Evolutionary conservation across 2,329 filamentous ascomycete genomes (phyloP).

Genomic region (Trichoderma citrinoviride): DNA sequence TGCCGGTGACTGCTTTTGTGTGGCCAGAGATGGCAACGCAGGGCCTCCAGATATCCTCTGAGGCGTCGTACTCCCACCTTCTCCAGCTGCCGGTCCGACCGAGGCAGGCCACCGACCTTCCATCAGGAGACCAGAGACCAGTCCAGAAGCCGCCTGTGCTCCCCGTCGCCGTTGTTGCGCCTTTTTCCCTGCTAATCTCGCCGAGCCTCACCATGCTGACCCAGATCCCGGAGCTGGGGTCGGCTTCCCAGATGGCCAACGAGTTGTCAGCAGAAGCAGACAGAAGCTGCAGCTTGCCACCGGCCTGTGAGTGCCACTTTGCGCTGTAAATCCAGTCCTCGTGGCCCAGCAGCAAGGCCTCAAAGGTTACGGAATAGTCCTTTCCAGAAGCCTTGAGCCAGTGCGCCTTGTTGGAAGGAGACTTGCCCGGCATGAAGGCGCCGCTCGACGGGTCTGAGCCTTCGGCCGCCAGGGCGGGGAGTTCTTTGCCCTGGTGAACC

Average conservation of each 20-base stretch:
- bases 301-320: conserved; percentile 61
- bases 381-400: conserved; percentile 60
- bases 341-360: conserved; percentile 88
- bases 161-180: conserved; percentile 92
- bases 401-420: conserved; percentile 86
- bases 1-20: conserved; percentile 73
- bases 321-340: conserved; percentile 98
- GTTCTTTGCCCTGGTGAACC: conserved; percentile 66
- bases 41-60: conserved; percentile 70
- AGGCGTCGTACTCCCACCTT: conserved; percentile 66
- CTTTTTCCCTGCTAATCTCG: conserved; percentile 92
- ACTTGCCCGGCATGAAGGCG: conserved; percentile 63
- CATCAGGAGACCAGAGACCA: conserved; percentile 83
- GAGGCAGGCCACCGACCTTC: conserved; percentile 72
- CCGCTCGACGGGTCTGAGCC: conserved; percentile 57
- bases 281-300: conserved; percentile 66
- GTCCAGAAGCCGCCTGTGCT: conserved; percentile 97
- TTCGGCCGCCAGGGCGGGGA: conserved; percentile 55
- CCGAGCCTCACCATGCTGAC: conserved; percentile 80
- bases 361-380: conserved; percentile 83
- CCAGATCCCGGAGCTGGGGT: conserved; percentile 84
- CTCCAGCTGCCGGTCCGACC: conserved; percentile 94
- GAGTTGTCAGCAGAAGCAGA: conserved; percentile 96
- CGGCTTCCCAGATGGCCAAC: conserved; percentile 86
- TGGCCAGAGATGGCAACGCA: conserved; percentile 79